A percentile compares a stretch with the other conserved stretches of the same genome.
phyloP scores from a whole-genome alignment of 2,329 filamentous ascomycete genomes.

The Penicillium brevicompactum region DNA sequence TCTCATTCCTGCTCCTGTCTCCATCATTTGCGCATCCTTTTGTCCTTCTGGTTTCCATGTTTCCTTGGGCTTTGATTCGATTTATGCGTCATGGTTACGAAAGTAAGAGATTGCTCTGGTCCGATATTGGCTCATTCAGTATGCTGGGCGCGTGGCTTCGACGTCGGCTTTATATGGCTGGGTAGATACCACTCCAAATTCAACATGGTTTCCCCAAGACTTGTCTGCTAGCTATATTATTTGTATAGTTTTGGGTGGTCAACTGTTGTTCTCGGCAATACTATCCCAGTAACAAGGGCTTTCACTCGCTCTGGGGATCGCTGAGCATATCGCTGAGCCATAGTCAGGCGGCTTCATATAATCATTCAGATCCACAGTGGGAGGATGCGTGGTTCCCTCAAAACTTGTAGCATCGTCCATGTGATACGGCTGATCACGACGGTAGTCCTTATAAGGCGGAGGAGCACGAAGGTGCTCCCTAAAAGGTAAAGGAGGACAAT shows the following conservation, averaged over 20 bases:
- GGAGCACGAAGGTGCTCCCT: neutral
- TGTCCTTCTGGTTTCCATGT: neutral
- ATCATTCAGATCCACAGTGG: neutral
- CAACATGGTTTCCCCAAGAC: conserved; percentile 9
- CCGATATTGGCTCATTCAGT: neutral
- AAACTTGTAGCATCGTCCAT: neutral
- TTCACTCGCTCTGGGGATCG: neutral
- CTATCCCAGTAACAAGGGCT: neutral
- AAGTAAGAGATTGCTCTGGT: conserved; percentile 8
- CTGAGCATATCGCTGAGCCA: neutral
- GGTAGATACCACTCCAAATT: conserved; percentile 14
- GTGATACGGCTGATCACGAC: neutral
- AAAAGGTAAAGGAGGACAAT: neutral
- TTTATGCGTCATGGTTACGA: conserved; percentile 15
- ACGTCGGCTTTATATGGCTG: conserved; percentile 1
- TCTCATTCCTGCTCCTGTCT: neutral
- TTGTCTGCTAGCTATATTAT: neutral
- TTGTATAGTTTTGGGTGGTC: no score
- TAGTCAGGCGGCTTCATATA: neutral
- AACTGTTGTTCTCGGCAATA: neutral
- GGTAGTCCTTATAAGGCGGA: neutral
- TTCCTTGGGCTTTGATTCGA: neutral
- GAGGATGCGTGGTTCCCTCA: neutral
- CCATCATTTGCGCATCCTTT: neutral
- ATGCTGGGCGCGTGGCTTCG: neutral